Base-by-base conservation (phyloP, 78 protist genomes). In the Carpediemonas membranifera region DNA sequence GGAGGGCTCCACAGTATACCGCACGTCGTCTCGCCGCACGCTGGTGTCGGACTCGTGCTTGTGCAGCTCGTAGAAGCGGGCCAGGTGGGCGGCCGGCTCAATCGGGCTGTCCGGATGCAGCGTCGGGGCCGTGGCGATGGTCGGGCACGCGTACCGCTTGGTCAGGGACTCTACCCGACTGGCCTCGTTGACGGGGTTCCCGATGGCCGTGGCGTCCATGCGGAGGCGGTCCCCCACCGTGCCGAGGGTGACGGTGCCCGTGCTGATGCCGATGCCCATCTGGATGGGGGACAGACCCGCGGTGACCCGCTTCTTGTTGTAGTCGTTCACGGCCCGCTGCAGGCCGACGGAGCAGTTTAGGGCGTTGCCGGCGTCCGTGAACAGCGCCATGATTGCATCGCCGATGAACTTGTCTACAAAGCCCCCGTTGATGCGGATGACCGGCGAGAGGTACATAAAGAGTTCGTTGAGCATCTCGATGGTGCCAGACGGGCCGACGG, bases 371-470 rank as follows among this genome's bases (percentile, higher is more conserved):
- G 35, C 39, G 57, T 67, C 39, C 11, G 31, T 31, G 7, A 3
- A 67, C 11, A 58, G 47, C 16, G 61, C 61, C 80, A 76, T 76
- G 54, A 76, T 61, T 16, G 55, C 33, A 19, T 76, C 80, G 33
- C 80, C 80, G 67, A 76, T 76, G 68, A 24, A 66, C 37, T 76
- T 76, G 63, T 76, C 80, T 7, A 76, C 24, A 15, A 37, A 31
- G 21, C 80, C 72, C 14, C 65, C 75, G 39, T 60, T 50, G n/a
- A 27, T 24, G 11, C 18, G 30, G n/a, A 76, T 39, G 28, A 25
- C 52, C 31, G 7, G 18, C 43, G 41, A n/a, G 57, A 65, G 34
- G 34, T 3, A 50, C 60, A 1, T 2, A 71, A 76, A 67, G 54
- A 60, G 64, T 11, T 56, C 31, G 24, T 59, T 58, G 59, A 66